Evolutionary conservation across 805 yeast species (phyloP).

Genomic region (Wickerhamiella bombiphila): DNA sequence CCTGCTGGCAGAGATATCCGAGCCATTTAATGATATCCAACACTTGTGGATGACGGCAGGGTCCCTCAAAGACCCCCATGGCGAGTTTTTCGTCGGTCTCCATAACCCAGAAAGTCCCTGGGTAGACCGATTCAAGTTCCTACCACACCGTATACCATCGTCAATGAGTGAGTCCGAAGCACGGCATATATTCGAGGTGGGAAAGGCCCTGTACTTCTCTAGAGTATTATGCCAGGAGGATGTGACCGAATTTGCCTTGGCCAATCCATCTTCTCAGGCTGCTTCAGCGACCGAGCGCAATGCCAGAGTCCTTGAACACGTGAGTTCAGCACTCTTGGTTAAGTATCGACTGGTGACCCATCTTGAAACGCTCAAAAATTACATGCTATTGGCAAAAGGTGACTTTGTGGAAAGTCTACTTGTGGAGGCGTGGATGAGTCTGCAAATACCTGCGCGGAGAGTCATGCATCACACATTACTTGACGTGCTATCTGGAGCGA

Average conservation of each 20-base stretch:
- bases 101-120: constrained; percentile 2
- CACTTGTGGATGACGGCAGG: constrained; percentile 61
- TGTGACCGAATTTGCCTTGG: constrained; percentile 33
- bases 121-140: constrained; percentile 17
- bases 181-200: constrained; percentile 32
- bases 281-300: constrained; percentile 16
- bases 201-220: constrained; percentile 54
- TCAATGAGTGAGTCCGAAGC: constrained; percentile 24
- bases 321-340: constrained; percentile 35
- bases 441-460: constrained; percentile 47
- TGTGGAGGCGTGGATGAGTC: constrained; percentile 34
- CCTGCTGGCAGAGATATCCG: constrained; percentile 33
- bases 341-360: constrained; percentile 39
- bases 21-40: constrained; percentile 48
- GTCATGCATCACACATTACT: constrained; percentile 55
- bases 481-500: constrained; percentile 48
- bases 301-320: constrained; percentile 32
- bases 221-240: constrained; percentile 51
- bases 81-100: constrained; percentile 45
- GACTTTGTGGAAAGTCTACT: constrained; percentile 65
- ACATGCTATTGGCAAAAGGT: constrained; percentile 59
- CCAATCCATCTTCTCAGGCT: constrained; percentile 32
- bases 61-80: constrained; percentile 35
- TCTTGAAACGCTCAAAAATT: constrained; percentile 46
- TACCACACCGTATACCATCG: constrained; percentile 25